Evolutionary conservation across 2,329 filamentous ascomycete genomes (phyloP), one percentile per base, ranked within the genome.

Genomic region (Penicillium polonicum): DNA sequence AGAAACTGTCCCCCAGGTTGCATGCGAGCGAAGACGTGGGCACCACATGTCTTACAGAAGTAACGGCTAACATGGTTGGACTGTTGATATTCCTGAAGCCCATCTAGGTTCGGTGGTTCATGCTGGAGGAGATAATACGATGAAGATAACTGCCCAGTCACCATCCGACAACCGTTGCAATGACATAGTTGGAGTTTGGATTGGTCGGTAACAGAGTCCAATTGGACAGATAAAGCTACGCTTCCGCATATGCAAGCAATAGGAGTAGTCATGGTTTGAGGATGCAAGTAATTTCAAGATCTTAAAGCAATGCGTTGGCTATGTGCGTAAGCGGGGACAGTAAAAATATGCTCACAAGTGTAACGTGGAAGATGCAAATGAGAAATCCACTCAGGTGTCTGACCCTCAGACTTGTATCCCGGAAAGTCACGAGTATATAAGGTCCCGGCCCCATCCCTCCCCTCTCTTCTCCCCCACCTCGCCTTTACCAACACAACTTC

Each of bases 41-140:
- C 76, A 33, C 82, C 81, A 60, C 82, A 85, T 25, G 70, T 80
- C 17, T 68, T 68, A 68, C 82, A 85, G 65, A 82, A 82, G 63
- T 78, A 82, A 19, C 77, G 74, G 38, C 67, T 77, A 31, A 79
- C 61, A 12, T 70, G 62, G 10, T 74, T 63, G 2, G 80, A 79
- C 55, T 79, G 76, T 17, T 69, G 63, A 62, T 82, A 84, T 48
- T 72, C 60, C 6, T 70, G 75, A 4, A 83, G 71, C 7, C 68
- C 64, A 15, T 70, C 60, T 31, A 79, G 62, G 2, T 68, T 63
- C 1, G 69, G 46, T 29, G 76, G 74, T 27, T 65, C 64, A 23
- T 68, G 52, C 10, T 76, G 74, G 21, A 83, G 66, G 12, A 67
- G 62, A 25, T 79, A 71, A 55, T 79, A 78, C n/a, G 77, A 78